These are phyloP conservation scores for Aureobasidium mangrovei DNA, from an alignment of 2,329 filamentous ascomycete species.

Conservation along the genomic window DNA sequence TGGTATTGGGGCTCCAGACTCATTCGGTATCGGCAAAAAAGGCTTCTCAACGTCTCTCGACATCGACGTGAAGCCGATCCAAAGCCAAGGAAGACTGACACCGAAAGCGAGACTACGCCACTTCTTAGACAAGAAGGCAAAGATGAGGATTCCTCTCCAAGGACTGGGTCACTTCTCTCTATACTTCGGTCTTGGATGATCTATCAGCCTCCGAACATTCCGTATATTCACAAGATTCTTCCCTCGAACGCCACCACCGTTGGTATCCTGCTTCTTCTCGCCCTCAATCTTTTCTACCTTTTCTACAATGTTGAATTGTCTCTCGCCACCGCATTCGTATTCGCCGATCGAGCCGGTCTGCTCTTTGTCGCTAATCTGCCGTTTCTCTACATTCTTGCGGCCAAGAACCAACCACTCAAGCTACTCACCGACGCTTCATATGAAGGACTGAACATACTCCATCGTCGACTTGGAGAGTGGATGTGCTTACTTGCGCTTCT, in stretches of 20 bases:
- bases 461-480: constrained; percentile 54
- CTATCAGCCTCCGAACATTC: constrained; percentile 50
- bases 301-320: constrained; percentile 44
- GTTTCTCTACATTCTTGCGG: constrained; percentile 53
- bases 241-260: constrained; percentile 51
- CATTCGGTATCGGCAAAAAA: constrained; percentile 17
- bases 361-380: constrained; percentile 45
- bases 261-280: constrained; percentile 43
- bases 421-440: constrained; percentile 55
- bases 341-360: constrained; percentile 50
- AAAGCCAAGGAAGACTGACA: not conserved
- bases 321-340: constrained; percentile 45
- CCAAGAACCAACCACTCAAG: constrained; percentile 58
- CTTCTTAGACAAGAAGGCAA: constrained; percentile 22
- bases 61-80: not conserved
- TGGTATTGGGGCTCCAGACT: constrained; percentile 31
- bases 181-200: constrained; percentile 30
- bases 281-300: constrained; percentile 50
- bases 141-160: not conserved
- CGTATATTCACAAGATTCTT: constrained; percentile 47
- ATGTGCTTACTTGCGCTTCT: constrained; percentile 52
- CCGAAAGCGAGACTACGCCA: constrained; percentile 24
- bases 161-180: not conserved
- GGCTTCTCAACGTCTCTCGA: not conserved
- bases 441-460: constrained; percentile 57